A percentile compares a stretch with the other conserved stretches of the same genome.
phyloP scores from a whole-genome alignment of 140 eudicot species.

The Flaveria floridana region DNA sequence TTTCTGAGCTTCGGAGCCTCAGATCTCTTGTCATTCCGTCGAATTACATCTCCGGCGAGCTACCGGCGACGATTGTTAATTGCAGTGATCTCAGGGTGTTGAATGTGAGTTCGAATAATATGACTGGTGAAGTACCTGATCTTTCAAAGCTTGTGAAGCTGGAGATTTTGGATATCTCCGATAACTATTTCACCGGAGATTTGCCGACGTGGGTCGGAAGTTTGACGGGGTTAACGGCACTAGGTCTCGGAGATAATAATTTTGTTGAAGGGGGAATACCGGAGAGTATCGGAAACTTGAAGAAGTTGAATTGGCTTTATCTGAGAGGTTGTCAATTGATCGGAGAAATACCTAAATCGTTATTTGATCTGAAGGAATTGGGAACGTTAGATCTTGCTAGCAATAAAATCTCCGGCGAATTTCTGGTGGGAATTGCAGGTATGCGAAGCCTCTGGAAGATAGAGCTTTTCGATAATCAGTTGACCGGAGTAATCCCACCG shows the following conservation, averaged over 20 bases:
- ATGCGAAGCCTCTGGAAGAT: conserved; percentile 57
- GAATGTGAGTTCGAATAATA: conserved; percentile 55
- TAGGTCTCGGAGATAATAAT: conserved; percentile 60
- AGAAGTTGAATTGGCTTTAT: conserved; percentile 55
- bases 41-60: conserved; percentile 52
- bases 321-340: conserved; percentile 50
- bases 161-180: conserved; percentile 61
- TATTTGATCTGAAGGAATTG: conserved; percentile 52
- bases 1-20: conserved; percentile 51
- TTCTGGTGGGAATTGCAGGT: conserved; percentile 53
- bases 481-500: conserved; percentile 73
- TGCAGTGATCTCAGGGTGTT: conserved; percentile 58
- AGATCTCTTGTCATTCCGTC: conserved; percentile 52
- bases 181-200: conserved; percentile 58
- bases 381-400: conserved; percentile 57
- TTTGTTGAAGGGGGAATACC: conserved; percentile 65
- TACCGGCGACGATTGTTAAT: conserved; percentile 50
- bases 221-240: conserved; percentile 48
- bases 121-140: conserved; percentile 73
- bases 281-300: conserved; percentile 53
- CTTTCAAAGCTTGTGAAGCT: conserved; percentile 51
- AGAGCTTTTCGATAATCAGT: conserved; percentile 63
- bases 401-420: conserved; percentile 59
- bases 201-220: conserved; percentile 75
- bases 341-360: conserved; percentile 67